Conservation (phyloP, 1,139 yeast species). For the Meyerozyma elateridarum region DNA sequence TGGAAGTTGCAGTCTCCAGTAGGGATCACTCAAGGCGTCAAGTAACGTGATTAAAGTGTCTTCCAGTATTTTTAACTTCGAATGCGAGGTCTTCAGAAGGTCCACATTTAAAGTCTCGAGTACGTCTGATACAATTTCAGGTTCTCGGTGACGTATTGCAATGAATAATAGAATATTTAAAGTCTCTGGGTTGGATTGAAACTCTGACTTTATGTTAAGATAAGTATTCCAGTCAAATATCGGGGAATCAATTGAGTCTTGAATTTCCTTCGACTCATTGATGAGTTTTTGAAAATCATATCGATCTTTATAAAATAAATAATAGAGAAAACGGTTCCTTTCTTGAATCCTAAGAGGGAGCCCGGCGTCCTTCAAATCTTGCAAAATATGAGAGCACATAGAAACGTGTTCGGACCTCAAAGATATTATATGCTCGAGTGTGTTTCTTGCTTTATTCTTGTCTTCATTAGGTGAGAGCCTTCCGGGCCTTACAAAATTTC, state of each 20-base stretch:
- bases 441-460: slow-evolving; percentile 8
- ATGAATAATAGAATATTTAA: slow-evolving; percentile 22
- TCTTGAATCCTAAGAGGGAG: slow-evolving; percentile 29
- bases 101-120: neutral
- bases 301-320: slow-evolving; percentile 29
- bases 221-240: slow-evolving; percentile 20
- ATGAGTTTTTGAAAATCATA: slow-evolving; percentile 16
- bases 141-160: slow-evolving; percentile 23
- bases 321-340: slow-evolving; percentile 25
- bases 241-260: slow-evolving; percentile 6
- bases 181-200: slow-evolving; percentile 14
- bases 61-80: too few species aligned
- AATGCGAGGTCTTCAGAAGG: too few species aligned
- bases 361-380: slow-evolving; percentile 22
- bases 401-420: slow-evolving; percentile 17
- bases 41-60: neutral
- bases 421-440: slow-evolving; percentile 17
- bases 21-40: neutral
- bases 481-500: slow-evolving; percentile 22
- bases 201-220: slow-evolving; percentile 11
- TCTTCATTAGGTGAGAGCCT: too few species aligned
- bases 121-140: slow-evolving; percentile 11
- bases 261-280: slow-evolving; percentile 5
- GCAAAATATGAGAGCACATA: slow-evolving; percentile 21
- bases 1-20: neutral